Conservation (phyloP, 2,329 filamentous ascomycete genomes). For the Exophiala dermatitidis region DNA sequence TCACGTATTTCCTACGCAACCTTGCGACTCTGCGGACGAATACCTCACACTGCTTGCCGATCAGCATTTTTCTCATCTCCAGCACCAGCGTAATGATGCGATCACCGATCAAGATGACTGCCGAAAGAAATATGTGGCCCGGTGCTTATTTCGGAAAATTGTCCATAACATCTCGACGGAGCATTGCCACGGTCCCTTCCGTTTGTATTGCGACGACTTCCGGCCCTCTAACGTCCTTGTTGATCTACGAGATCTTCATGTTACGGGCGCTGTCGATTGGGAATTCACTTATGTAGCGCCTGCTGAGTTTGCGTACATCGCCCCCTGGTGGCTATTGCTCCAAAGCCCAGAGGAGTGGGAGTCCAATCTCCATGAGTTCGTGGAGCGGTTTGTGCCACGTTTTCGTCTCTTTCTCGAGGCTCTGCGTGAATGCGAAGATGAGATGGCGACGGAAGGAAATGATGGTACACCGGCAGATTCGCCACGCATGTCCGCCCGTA, state of each 20-base stretch:
- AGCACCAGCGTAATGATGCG: constrained; percentile 30
- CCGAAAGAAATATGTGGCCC: constrained; percentile 28
- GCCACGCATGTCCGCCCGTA: background rate
- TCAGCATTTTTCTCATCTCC: constrained; percentile 28
- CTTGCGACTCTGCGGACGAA: constrained; percentile 26
- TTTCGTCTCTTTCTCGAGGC: constrained; percentile 28
- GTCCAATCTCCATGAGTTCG: constrained; percentile 26
- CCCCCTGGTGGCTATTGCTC: constrained; percentile 28
- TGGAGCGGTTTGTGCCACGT: constrained; percentile 26
- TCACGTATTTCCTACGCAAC: constrained; percentile 19
- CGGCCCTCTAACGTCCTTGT: constrained; percentile 23
- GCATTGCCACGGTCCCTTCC: constrained; percentile 18
- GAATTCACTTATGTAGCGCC: constrained; percentile 24
- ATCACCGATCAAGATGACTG: constrained; percentile 26
- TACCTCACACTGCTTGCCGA: constrained; percentile 29
- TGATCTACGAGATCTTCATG: constrained; percentile 29
- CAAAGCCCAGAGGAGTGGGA: constrained; percentile 29
- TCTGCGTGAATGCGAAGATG: constrained; percentile 26
- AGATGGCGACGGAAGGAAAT: constrained; percentile 1
- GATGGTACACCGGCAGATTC: background rate
- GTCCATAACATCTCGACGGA: constrained; percentile 3
- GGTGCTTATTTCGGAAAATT: constrained; percentile 26
- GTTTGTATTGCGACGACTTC: constrained; percentile 29
- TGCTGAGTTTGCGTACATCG: constrained; percentile 24
- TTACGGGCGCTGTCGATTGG: constrained; percentile 32